A percentile compares a stretch with the other conserved stretches of the same genome.
Conservation (phyloP, 2,329 filamentous ascomycete genomes). For the Trichophyton benhamiae region DNA sequence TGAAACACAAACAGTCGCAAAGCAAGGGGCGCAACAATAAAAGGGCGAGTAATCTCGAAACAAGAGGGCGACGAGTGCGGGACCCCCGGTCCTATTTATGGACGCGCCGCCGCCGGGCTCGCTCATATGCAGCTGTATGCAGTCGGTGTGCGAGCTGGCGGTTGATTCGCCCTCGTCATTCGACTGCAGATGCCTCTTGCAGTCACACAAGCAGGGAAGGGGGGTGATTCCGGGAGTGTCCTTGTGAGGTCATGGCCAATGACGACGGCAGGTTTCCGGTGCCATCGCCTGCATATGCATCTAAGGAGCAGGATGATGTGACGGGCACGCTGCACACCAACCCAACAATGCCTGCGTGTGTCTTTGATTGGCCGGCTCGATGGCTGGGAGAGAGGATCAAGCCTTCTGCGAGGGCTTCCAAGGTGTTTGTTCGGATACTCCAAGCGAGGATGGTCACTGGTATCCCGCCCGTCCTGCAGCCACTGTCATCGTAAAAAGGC, state of each 20-base stretch:
- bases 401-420: neutral
- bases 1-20: constrained; percentile 3
- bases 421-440: neutral
- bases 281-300: constrained; percentile 2
- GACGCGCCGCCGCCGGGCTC: neutral
- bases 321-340: neutral
- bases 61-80: neutral
- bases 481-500: neutral
- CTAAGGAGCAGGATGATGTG: neutral
- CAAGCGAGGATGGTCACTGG: neutral
- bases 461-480: neutral
- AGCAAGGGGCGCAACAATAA: neutral
- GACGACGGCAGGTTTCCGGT: neutral
- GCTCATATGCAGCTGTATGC: neutral
- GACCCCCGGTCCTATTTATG: constrained; percentile 4
- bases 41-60: constrained; percentile 1
- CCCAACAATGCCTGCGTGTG: neutral
- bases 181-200: neutral
- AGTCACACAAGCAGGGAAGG: neutral
- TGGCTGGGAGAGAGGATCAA: neutral
- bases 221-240: neutral
- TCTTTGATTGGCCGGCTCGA: neutral
- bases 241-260: neutral
- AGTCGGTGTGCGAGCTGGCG: neutral
- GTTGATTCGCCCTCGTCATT: neutral